Conservation (phyloP, 2,329 filamentous ascomycete genomes). For the Zymoseptoria crescenta region DNA sequence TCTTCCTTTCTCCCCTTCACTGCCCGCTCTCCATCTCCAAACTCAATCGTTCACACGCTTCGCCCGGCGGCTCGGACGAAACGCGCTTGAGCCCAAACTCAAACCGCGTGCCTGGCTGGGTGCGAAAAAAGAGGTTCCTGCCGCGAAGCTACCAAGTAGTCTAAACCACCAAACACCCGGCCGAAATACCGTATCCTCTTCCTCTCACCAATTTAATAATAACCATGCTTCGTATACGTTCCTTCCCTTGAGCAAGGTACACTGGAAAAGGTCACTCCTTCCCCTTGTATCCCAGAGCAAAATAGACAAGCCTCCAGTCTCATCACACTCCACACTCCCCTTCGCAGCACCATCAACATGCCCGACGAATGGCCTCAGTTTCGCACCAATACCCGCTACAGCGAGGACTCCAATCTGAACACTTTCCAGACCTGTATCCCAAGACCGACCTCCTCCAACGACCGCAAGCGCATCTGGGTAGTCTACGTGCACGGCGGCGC, state of each 20-base stretch:
- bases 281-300: too few relatives aligned
- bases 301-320: too few relatives aligned
- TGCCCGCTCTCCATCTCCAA: neutral
- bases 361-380: slow-evolving; percentile 21
- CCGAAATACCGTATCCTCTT: neutral
- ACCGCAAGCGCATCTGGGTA: slow-evolving; percentile 21
- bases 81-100: neutral
- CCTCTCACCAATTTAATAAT: neutral
- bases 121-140: neutral
- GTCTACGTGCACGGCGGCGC: slow-evolving; percentile 45
- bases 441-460: slow-evolving; percentile 19
- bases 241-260: neutral
- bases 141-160: neutral
- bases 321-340: neutral
- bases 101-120: too few relatives aligned
- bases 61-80: neutral
- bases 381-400: slow-evolving; percentile 24
- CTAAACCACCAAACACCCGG: neutral
- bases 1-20: neutral
- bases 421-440: slow-evolving; percentile 39
- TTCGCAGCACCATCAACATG: slow-evolving; percentile 6
- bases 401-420: slow-evolving; percentile 29
- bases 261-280: neutral
- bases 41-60: neutral
- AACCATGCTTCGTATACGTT: neutral